A percentile compares a stretch with the other conserved stretches of the same genome.
phyloP scores from a whole-genome alignment of 257 asterid genomes.

The Cruciata laevipes region DNA sequence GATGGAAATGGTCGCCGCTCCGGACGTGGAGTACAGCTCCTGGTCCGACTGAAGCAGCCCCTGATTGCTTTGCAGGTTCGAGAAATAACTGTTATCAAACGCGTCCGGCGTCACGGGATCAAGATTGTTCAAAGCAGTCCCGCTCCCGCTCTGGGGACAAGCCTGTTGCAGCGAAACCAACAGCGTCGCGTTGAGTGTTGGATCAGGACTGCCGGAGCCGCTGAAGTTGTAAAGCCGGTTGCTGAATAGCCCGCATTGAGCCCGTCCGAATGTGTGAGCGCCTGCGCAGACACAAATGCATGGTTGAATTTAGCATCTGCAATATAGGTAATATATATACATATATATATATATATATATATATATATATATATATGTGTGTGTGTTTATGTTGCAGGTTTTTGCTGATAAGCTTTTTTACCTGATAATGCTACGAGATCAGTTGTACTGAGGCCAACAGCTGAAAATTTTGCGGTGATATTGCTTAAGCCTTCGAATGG shows the following conservation, averaged over 20 bases:
- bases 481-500: slow-evolving; percentile 42
- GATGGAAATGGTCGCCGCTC: slow-evolving; percentile 37
- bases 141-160: slow-evolving; percentile 51
- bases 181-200: slow-evolving; percentile 41
- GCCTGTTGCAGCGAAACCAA: slow-evolving; percentile 34
- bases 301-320: neutral
- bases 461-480: slow-evolving; percentile 46
- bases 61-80: slow-evolving; percentile 36
- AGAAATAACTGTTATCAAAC: slow-evolving; percentile 44
- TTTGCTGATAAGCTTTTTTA: slow-evolving; percentile 5
- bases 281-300: slow-evolving; percentile 22
- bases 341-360: too few relatives aligned
- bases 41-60: slow-evolving; percentile 72
- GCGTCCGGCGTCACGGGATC: slow-evolving; percentile 39
- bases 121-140: slow-evolving; percentile 32
- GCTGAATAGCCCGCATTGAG: slow-evolving; percentile 38
- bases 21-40: slow-evolving; percentile 36
- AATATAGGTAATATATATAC: too few relatives aligned
- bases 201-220: slow-evolving; percentile 54
- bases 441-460: slow-evolving; percentile 38
- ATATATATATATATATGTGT: too few relatives aligned
- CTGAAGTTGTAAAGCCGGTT: slow-evolving; percentile 43
- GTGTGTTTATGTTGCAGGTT: neutral
- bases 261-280: slow-evolving; percentile 69
- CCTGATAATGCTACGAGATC: slow-evolving; percentile 68